Evolutionary conservation across 768 basidiomycete species (phyloP).

Genomic region (Boletus reticuloceps): DNA sequence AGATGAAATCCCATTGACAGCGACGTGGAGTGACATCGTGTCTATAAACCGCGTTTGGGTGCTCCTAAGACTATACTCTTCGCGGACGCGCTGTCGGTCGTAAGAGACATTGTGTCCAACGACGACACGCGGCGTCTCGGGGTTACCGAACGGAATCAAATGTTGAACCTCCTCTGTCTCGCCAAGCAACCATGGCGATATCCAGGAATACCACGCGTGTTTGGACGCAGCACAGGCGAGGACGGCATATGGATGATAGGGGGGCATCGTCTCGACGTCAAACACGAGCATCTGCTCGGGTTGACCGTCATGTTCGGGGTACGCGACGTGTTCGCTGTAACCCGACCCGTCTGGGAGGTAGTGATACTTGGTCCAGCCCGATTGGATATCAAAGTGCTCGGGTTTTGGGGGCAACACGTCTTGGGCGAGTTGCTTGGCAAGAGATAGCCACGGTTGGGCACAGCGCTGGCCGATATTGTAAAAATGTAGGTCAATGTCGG

Average conservation of each 20-base stretch:
- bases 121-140: constrained; percentile 55
- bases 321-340: constrained; percentile 69
- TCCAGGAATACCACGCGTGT: constrained; percentile 93
- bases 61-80: constrained; percentile 74
- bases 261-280: constrained; percentile 92
- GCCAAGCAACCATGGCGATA: constrained; percentile 88
- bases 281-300: constrained; percentile 78
- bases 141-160: constrained; percentile 69
- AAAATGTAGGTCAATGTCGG: constrained; percentile 86
- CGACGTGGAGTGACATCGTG: constrained; percentile 93
- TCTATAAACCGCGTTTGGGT: constrained; percentile 84
- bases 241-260: constrained; percentile 75
- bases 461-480: constrained; percentile 66
- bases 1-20: constrained; percentile 91
- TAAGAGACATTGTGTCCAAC: constrained; percentile 97
- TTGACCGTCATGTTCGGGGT: constrained; percentile 59
- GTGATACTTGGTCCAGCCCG: constrained; percentile 91
- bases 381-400: constrained; percentile 47
- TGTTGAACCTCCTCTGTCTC: constrained; percentile 57
- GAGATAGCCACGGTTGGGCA: constrained; percentile 74
- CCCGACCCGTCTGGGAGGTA: constrained; percentile 71
- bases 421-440: constrained; percentile 58
- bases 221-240: constrained; percentile 86
- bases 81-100: constrained; percentile 77
- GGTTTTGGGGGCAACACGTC: constrained; percentile 61